These are phyloP conservation scores for Acanthochlamys bracteata DNA, from an alignment of 106 monocot species.

Conservation along the genomic window DNA sequence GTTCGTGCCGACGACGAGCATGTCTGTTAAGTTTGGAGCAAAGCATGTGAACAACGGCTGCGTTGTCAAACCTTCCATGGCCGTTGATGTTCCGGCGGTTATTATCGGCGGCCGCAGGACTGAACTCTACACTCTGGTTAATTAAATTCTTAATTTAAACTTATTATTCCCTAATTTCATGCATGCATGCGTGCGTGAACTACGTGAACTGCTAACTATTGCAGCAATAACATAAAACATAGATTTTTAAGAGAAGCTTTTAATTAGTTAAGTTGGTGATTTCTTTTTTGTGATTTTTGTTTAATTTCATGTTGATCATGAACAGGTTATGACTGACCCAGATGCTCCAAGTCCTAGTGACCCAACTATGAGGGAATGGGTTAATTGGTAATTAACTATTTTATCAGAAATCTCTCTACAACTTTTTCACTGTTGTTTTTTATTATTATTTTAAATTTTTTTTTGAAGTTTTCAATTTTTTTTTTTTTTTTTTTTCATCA, in stretches of 20 bases:
- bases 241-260: no score
- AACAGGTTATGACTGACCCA: conserved; percentile 77
- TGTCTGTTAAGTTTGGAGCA: conserved; percentile 36
- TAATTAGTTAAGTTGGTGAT: no score
- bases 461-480: background rate
- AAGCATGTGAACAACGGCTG: conserved; percentile 71
- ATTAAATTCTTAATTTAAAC: background rate
- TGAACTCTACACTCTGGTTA: conserved; percentile 57
- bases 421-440: background rate
- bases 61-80: conserved; percentile 51
- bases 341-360: conserved; percentile 96
- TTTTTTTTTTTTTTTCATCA: conserved; percentile 20
- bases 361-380: conserved; percentile 64
- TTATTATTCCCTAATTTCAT: no score
- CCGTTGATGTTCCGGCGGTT: conserved; percentile 30
- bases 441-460: background rate
- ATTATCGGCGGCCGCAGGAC: conserved; percentile 28
- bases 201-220: no score
- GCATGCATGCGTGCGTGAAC: no score
- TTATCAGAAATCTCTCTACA: background rate
- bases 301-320: background rate
- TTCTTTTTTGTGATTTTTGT: no score
- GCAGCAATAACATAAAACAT: no score
- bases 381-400: conserved; percentile 49
- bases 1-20: conserved; percentile 51